Base-by-base conservation (phyloP, 192 early-diverging fungal species). In the Coemansia aciculifera region DNA sequence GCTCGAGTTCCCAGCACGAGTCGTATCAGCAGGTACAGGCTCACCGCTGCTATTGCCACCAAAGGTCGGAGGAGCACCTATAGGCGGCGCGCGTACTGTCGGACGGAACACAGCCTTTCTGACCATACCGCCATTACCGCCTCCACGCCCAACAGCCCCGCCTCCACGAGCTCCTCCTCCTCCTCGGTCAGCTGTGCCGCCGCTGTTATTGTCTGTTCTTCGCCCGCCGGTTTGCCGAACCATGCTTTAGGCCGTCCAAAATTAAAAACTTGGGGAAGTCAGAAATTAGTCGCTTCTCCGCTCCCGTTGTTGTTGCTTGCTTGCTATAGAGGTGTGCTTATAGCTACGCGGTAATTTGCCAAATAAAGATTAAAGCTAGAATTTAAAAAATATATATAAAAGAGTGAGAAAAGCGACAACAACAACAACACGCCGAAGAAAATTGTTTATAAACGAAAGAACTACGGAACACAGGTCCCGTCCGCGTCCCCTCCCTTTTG, bases 21-120 rank as follows among this genome's bases (percentile, higher is more conserved):
- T 44, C 24, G 24, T 29, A 27, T 39, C 40, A 17, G 27, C 62
- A 21, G 52, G 6, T 11, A 7, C 21, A 3, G 31, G 31, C 57
- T 51, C 52, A 6, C 31, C 54, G 5, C 54, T 19, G 29, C 29
- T 32, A 8, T 23, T 23, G n/a, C n/a, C n/a, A 7, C 54, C 15
- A 29, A 36, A 6, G 54, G 52, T 40, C n/a, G 7, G 21, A 23
- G 37, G 19, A 23, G 48, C 54, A 12, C 72, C 64, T 37, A 74
- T 24, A 2, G 78, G 73, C 23, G 64, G 60, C 29, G 74, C 73
- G 9, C 73, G 78, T 10, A 81, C 78, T 31, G 73, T 67, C 3
- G 78, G 78, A 13, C 66, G 69, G 10, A 81, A 81, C 9, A 81
- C 73, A 1, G 67, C 23, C 54, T 81, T 81, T 15, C 66, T 75